Percentiles rank a stretch among this genome's conserved stretches.
Conservation (phyloP, 2,329 filamentous ascomycete genomes). For the Colletotrichum melonis region DNA sequence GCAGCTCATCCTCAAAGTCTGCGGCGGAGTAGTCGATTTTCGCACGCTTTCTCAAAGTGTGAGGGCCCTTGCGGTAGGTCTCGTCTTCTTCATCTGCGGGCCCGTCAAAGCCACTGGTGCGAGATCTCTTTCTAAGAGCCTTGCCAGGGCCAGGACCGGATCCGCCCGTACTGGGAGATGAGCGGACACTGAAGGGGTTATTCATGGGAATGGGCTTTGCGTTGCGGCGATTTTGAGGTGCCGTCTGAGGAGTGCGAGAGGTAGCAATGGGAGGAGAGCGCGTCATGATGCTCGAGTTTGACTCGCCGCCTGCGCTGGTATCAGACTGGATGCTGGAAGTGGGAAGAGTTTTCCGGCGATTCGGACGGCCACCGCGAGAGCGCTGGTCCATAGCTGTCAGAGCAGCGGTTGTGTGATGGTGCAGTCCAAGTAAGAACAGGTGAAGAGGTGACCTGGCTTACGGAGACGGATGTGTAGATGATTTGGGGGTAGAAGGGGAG, state of each 20-base stretch:
- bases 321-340: constrained; percentile 28
- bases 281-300: constrained; percentile 29
- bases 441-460: not conserved
- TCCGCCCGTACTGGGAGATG: constrained; percentile 19
- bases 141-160: constrained; percentile 15
- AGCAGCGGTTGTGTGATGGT: not conserved
- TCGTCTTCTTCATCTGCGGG: constrained; percentile 56
- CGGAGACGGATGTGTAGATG: not conserved
- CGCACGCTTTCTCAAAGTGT: constrained; percentile 67
- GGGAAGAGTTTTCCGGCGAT: constrained; percentile 33
- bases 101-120: constrained; percentile 27
- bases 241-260: constrained; percentile 35
- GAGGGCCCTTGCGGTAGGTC: constrained; percentile 67
- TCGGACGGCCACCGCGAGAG: constrained; percentile 21
- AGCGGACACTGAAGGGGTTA: constrained; percentile 26
- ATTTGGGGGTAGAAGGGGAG: not conserved
- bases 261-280: constrained; percentile 28
- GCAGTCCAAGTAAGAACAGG: not conserved
- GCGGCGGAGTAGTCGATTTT: constrained; percentile 69
- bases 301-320: constrained; percentile 25
- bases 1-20: constrained; percentile 61
- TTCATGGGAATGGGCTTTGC: constrained; percentile 22
- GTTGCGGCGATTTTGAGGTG: constrained; percentile 31
- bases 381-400: constrained; percentile 22
- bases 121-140: constrained; percentile 31